Evolutionary conservation across 148 eudicot species (phyloP).

Genomic region (Camellia japonica): DNA sequence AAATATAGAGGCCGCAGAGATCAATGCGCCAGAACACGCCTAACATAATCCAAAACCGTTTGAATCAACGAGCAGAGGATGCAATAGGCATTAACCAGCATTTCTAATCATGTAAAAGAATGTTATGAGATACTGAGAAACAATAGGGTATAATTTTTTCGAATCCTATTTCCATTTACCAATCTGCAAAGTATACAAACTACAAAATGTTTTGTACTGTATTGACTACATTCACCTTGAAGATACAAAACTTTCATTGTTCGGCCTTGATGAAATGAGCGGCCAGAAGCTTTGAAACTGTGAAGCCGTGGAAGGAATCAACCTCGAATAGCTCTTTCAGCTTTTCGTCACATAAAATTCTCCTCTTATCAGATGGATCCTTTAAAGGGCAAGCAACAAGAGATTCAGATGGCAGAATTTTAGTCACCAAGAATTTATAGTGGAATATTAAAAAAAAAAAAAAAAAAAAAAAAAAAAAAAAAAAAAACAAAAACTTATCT

Average conservation of each 20-base stretch:
- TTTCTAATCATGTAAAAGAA: background rate
- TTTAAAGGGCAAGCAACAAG: slow-evolving; percentile 22
- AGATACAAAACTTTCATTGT: slow-evolving; percentile 17
- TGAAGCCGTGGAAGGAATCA: slow-evolving; percentile 56
- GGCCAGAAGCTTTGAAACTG: slow-evolving; percentile 52
- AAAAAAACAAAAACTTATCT: too few species aligned
- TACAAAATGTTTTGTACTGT: background rate
- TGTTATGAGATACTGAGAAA: background rate
- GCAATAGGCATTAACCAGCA: too few species aligned
- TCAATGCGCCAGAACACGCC: too few species aligned
- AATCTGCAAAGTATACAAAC: background rate
- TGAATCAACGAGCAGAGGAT: too few species aligned
- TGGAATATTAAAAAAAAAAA: background rate
- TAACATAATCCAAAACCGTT: too few species aligned
- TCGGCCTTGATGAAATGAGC: slow-evolving; percentile 51
- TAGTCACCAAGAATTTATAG: background rate
- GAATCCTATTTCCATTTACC: background rate
- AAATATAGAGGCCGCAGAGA: too few species aligned
- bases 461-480: too few species aligned
- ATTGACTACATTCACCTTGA: background rate
- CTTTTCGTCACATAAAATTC: slow-evolving; percentile 70
- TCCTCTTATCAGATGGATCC: slow-evolving; percentile 69
- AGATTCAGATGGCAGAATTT: background rate
- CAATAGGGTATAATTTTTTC: too few species aligned
- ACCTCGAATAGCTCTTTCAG: slow-evolving; percentile 72